Conservation (phyloP, 306 rosid genomes). For the Sophora flavescens region DNA sequence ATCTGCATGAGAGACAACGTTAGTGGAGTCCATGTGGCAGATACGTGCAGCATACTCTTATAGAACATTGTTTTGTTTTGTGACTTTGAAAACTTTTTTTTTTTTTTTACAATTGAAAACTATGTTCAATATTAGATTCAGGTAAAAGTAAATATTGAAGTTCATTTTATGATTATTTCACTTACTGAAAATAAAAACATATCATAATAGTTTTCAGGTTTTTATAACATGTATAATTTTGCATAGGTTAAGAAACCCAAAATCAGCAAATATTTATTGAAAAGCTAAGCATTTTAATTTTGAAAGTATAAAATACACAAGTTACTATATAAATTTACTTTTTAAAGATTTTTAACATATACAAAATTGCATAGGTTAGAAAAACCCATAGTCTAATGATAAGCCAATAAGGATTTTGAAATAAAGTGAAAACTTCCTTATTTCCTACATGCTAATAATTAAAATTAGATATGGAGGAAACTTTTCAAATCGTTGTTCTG, state of each 20-base stretch:
- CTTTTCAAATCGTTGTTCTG: not conserved
- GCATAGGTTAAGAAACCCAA: too few relatives aligned
- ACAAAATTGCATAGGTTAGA: too few relatives aligned
- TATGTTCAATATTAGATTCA: not conserved
- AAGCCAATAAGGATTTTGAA: not conserved
- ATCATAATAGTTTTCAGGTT: too few relatives aligned
- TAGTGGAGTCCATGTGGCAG: slow-evolving; percentile 21
- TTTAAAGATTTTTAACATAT: too few relatives aligned
- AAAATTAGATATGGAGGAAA: not conserved
- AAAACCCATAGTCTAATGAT: not conserved
- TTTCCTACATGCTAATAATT: slow-evolving; percentile 3
- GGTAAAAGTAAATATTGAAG: too few relatives aligned
- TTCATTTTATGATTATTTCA: too few relatives aligned
- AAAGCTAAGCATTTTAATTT: too few relatives aligned
- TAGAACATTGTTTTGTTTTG: not conserved
- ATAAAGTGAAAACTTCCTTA: not conserved
- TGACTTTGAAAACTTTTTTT: not conserved
- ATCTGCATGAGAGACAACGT: slow-evolving; percentile 16
- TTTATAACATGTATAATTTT: too few relatives aligned
- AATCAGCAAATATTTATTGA: too few relatives aligned
- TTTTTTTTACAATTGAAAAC: not conserved
- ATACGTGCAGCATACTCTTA: not conserved
- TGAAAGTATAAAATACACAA: too few relatives aligned
- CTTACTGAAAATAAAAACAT: too few relatives aligned
- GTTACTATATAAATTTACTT: too few relatives aligned